Evolutionary conservation across 1,284 basidiomycete genomes (phyloP), one percentile per base, ranked within the genome.

Genomic region (Agaricales sp.): DNA sequence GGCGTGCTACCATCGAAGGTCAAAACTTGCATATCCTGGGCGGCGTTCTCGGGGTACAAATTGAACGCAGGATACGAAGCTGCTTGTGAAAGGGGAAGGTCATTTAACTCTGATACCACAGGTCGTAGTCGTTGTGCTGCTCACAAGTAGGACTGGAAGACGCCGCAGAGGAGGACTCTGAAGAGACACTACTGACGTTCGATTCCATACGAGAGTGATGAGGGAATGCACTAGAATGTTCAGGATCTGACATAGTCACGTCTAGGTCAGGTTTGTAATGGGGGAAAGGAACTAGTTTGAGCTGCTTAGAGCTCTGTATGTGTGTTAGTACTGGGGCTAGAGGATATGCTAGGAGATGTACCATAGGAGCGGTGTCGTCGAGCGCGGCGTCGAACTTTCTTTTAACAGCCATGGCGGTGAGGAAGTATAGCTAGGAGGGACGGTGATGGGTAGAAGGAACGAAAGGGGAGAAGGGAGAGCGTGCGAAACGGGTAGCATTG

Each of bases 261-360:
- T 88, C 85, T 57, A 68, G 64, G 63, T 84, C 79, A 53, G 66
- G 61, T 53, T 77, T 71, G 54, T 68, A 72, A 56, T 77, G 73
- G 47, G 85, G 83, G 63, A 86, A 87, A 43, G 82, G 80, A 52
- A 86, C 67, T 53, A 83, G 71, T 67, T 82, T 87, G 39, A 82
- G 55, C 61, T 87, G 82, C 63, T 88, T 87, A 39, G 69, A 65
- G 55, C 73, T 69, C 76, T 80, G 59, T 30, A 30, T 43, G 50
- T 52, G 41, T 45, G 43, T 21, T 11, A 51, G 47, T 38, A 46
- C 12, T 44, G 43, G 16, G 44, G 45, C 39, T 45, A 55, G 53
- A 47, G 25, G 46, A 46, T 26, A 37, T 16, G n/a, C 41, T 50
- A 30, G 51, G 52, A 43, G 50, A 3, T 50, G n/a, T 43, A 50